Conservation (phyloP, 176 grass and related monocot genomes). For the Otatea glauca region DNA sequence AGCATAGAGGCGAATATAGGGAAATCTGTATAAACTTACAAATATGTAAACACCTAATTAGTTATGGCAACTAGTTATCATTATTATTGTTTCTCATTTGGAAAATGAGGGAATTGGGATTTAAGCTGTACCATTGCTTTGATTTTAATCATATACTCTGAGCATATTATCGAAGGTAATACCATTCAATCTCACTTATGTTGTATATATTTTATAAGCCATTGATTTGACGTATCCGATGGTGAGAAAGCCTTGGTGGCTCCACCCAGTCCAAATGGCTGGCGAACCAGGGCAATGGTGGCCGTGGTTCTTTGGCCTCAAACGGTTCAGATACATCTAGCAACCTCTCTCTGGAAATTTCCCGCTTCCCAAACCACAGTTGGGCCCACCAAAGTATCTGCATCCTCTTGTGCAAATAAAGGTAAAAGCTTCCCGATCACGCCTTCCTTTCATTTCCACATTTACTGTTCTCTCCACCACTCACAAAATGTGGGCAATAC, state of each 20-base stretch:
- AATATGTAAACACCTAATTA: constrained; percentile 2
- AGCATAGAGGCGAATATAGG: not conserved
- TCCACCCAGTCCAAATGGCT: not conserved
- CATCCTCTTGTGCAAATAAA: not conserved
- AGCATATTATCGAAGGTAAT: not conserved
- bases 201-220: not conserved
- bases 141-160: not conserved
- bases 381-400: not conserved
- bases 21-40: not conserved
- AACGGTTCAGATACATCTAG: not conserved
- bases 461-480: not conserved
- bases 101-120: not conserved
- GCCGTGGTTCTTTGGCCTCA: not conserved
- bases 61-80: not conserved
- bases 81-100: not conserved
- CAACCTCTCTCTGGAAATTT: not conserved
- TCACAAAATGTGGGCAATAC: not conserved
- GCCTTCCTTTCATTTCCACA: not conserved
- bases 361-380: not conserved
- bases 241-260: not conserved
- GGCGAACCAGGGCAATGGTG: not conserved
- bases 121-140: constrained; percentile 5
- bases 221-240: not conserved
- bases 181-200: not conserved
- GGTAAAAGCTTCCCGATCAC: not conserved